Conservation (phyloP, 768 basidiomycete genomes). For the Leccinum uliginosum region DNA sequence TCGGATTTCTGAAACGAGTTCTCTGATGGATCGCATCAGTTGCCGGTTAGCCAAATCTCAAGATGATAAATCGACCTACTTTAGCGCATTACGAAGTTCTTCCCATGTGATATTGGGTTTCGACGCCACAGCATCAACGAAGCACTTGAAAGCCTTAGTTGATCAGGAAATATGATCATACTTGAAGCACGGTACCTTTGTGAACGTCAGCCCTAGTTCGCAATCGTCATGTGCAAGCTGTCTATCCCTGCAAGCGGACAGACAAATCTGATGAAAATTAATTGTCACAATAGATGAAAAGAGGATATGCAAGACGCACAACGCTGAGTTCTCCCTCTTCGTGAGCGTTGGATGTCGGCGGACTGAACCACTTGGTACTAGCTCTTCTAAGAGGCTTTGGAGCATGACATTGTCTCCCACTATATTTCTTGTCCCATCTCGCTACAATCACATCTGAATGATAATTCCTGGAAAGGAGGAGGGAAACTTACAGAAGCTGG, state of each 20-base stretch:
- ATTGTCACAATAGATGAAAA: not conserved
- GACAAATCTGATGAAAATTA: conserved; percentile 14
- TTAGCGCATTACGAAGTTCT: conserved; percentile 16
- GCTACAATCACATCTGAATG: conserved; percentile 3
- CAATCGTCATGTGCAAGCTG: conserved; percentile 23
- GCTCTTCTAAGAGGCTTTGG: conserved; percentile 2
- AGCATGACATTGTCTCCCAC: not conserved
- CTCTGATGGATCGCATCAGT: conserved; percentile 4
- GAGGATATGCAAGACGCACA: conserved; percentile 1
- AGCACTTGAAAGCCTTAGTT: conserved; percentile 12
- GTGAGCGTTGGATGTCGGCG: conserved; percentile 1
- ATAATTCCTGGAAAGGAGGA: not conserved
- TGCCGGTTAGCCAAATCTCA: not conserved
- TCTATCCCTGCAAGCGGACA: conserved; percentile 26
- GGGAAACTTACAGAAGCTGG: conserved; percentile 10
- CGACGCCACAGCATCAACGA: conserved; percentile 9
- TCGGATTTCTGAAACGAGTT: conserved; percentile 12
- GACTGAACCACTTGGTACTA: conserved; percentile 4
- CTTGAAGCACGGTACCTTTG: conserved; percentile 14
- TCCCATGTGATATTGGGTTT: conserved; percentile 16
- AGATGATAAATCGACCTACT: conserved; percentile 5
- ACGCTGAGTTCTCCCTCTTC: conserved; percentile 17
- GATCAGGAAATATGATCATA: not conserved
- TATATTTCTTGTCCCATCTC: conserved; percentile 1
- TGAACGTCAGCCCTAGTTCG: conserved; percentile 17